Evolutionary conservation across 805 yeast species (phyloP).

Genomic region (Kluyveromyces dobzhanskii): DNA sequence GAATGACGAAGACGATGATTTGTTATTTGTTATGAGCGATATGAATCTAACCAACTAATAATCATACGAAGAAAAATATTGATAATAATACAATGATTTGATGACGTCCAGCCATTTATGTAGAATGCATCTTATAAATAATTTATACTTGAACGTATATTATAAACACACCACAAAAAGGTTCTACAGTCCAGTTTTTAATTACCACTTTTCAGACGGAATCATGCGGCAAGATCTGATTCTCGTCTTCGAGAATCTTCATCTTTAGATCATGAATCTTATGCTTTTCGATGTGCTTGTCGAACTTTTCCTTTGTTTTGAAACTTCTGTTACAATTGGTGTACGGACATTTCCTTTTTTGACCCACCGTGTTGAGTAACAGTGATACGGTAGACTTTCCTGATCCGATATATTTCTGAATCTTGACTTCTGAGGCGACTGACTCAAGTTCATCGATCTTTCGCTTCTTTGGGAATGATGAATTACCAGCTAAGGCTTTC

Average conservation of each 20-base stretch:
- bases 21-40: constrained; percentile 66
- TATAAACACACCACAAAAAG: too few species aligned
- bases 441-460: constrained; percentile 11
- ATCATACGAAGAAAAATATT: too few species aligned
- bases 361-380: constrained; percentile 28
- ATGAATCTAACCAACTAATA: constrained; percentile 40
- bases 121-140: background rate
- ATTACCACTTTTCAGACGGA: too few species aligned
- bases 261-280: constrained; percentile 27
- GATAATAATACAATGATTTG: too few species aligned
- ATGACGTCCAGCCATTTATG: too few species aligned
- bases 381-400: constrained; percentile 25
- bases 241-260: constrained; percentile 8
- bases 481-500: too few species aligned
- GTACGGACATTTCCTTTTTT: constrained; percentile 40
- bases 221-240: background rate
- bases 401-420: constrained; percentile 20
- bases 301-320: constrained; percentile 30
- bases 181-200: too few species aligned
- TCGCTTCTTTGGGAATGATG: constrained; percentile 5
- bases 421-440: constrained; percentile 18
- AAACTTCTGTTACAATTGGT: constrained; percentile 47
- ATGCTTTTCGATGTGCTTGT: constrained; percentile 28
- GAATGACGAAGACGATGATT: constrained; percentile 55
- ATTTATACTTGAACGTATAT: background rate